A percentile compares a stretch with the other conserved stretches of the same genome.
Evolutionary conservation across 805 yeast genomes (phyloP).

Genomic region (Cyberlindnera mycetangii): DNA sequence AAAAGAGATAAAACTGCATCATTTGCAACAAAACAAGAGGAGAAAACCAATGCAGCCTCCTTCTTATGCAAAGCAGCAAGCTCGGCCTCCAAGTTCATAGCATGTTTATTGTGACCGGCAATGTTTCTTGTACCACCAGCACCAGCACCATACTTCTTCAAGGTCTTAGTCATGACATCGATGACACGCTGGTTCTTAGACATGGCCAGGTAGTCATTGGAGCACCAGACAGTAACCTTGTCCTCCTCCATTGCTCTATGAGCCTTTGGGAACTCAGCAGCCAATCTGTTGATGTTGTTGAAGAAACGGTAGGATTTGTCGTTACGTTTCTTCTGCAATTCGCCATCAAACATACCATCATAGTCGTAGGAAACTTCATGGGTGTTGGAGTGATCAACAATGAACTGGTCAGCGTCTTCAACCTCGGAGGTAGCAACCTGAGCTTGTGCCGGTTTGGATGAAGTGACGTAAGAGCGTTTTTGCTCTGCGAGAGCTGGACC

Average conservation of each 20-base stretch:
- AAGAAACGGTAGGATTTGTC: conserved; percentile 95
- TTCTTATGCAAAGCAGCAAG: conserved; percentile 89
- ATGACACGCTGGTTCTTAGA: conserved; percentile 76
- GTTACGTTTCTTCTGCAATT: conserved; percentile 67
- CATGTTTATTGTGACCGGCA: conserved; percentile 94
- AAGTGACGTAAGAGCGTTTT: conserved; percentile 32
- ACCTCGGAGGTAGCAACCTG: conserved; percentile 30
- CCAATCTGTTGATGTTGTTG: conserved; percentile 95
- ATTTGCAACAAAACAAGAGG: conserved; percentile 95
- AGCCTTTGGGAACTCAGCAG: conserved; percentile 90
- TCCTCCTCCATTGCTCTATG: conserved; percentile 73
- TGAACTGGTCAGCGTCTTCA: conserved; percentile 20
- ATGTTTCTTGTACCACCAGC: conserved; percentile 99
- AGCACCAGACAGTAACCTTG: conserved; percentile 98
- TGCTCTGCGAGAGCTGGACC: conserved; percentile 61
- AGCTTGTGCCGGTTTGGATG: conserved; percentile 33
- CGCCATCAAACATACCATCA: conserved; percentile 62
- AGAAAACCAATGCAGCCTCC: conserved; percentile 91
- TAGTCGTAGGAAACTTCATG: conserved; percentile 64
- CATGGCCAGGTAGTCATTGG: conserved; percentile 96
- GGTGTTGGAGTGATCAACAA: conserved; percentile 36
- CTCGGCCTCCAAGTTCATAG: conserved; percentile 83
- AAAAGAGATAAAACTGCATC: conserved; percentile 90
- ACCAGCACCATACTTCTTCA: conserved; percentile 93
- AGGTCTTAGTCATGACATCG: conserved; percentile 70